These are phyloP conservation scores for Gonium pectorale DNA, from an alignment of 139 green algal genomes.

Conservation along the genomic window DNA sequence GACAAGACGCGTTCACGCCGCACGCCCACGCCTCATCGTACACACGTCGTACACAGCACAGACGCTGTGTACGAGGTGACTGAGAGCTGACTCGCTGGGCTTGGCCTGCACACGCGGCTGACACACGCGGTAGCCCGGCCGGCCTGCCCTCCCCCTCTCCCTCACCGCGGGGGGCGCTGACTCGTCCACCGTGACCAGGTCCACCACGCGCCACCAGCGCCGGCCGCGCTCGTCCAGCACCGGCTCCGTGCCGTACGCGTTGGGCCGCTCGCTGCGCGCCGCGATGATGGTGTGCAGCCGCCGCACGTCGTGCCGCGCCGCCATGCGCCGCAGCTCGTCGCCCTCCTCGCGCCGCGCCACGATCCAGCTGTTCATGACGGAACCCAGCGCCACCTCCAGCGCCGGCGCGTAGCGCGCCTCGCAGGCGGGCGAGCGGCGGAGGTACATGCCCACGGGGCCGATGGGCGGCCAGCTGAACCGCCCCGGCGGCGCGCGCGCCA, in stretches of 20 bases:
- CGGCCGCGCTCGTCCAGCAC: neutral
- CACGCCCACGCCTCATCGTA: no score
- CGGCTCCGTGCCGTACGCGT: neutral
- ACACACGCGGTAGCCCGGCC: no score
- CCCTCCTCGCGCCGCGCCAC: constrained; percentile 1
- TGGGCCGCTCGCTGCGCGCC: neutral
- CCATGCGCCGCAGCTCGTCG: neutral
- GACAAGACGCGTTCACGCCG: no score
- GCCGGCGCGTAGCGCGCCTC: neutral
- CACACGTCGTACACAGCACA: no score
- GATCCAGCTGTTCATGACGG: neutral
- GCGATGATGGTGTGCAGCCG: neutral
- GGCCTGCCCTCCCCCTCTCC: neutral
- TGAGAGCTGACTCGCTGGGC: no score
- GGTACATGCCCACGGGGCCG: constrained; percentile 10
- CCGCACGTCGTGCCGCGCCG: no score
- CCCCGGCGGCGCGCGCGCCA: neutral
- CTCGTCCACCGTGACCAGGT: constrained; percentile 14
- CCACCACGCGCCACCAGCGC: constrained; percentile 12
- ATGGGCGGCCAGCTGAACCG: neutral
- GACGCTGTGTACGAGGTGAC: no score
- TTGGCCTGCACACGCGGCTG: no score
- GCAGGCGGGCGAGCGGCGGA: neutral
- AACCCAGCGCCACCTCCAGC: neutral
- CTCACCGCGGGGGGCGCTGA: neutral